A percentile compares a stretch with the other conserved stretches of the same genome.
Conservation (phyloP, 352 stramenopile genomes). For the Phytopythium sindhum region DNA sequence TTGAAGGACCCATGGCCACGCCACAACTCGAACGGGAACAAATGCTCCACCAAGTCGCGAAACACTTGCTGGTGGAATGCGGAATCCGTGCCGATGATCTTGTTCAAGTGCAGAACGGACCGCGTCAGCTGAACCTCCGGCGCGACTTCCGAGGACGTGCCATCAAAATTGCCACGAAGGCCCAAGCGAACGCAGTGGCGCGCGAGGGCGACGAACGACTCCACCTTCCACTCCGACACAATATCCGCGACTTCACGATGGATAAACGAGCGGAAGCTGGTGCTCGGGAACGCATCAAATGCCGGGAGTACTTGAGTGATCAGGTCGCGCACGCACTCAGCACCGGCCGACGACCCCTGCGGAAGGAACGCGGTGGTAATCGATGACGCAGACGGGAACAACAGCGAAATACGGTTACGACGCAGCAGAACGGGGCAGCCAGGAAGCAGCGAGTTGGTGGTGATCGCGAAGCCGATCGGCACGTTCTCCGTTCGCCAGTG, state of each 20-base stretch:
- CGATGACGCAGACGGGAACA: conserved; percentile 51
- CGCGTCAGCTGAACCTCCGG: conserved; percentile 50
- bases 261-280: conserved; percentile 54
- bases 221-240: conserved; percentile 54
- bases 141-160: neutral
- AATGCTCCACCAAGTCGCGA: conserved; percentile 47
- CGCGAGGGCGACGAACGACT: conserved; percentile 65
- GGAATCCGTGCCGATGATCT: conserved; percentile 40
- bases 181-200: conserved; percentile 58
- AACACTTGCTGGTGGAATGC: conserved; percentile 57
- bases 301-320: conserved; percentile 52
- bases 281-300: conserved; percentile 63
- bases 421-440: conserved; percentile 62
- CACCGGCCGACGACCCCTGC: conserved; percentile 20
- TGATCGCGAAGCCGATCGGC: conserved; percentile 58
- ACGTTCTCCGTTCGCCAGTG: conserved; percentile 69
- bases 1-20: conserved; percentile 18
- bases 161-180: conserved; percentile 17
- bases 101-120: conserved; percentile 54
- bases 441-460: conserved; percentile 38
- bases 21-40: conserved; percentile 48
- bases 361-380: conserved; percentile 51
- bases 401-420: conserved; percentile 61
- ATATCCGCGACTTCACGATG: conserved; percentile 60
- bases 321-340: conserved; percentile 50